Base-by-base conservation (phyloP, 768 basidiomycete species). In the Leucocoprinus leucothites region DNA sequence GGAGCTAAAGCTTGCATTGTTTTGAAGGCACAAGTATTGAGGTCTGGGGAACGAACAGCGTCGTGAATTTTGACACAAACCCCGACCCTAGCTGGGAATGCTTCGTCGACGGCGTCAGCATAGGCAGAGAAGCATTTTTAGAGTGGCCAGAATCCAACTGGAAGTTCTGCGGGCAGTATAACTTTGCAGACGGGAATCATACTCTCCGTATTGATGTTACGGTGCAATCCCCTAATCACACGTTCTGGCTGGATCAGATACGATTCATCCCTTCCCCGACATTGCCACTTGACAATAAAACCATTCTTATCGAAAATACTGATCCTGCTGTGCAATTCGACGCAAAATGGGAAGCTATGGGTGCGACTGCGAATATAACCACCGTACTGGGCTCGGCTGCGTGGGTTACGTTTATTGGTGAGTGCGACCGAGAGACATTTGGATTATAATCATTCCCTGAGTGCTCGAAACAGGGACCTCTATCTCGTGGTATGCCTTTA, bases 181-280 rank as follows among this genome's bases (percentile, higher is more conserved):
- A 31, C 4, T 54, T 69, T 16, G 22, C 43, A 3, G 65, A 67
- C 49, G 69, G 66, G 2, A 54, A 48, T 13, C 69, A 70, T 51
- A 68, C 6, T 64, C 61, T 3, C 59, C 67, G 25, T 64, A 65
- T 35, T 61, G 5, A 63, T 61, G 1, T 51, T 45, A 57, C 42
- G 7, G 34, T 41, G 18, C 14, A 21, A 25, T 36, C 40, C 25
- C 35, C 51, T 11, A 50, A 52, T 6, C 63, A 64, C 14, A 63
- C 67, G 3, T 70, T 70, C 48, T 69, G 60, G 63, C 56, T 69
- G 25, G 69, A 70, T 40, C 14, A 52, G 11, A 60, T 69, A 16
- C 53, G 63, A 9, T 31, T 67, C 19, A 50, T 61, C 31, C 68
- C 67, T 9, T 64, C 64, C 9, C 48, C 63, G 6, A 58, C 53